phyloP scores from a whole-genome alignment of 352 stramenopile species.

The Globisporangium perplexum region DNA sequence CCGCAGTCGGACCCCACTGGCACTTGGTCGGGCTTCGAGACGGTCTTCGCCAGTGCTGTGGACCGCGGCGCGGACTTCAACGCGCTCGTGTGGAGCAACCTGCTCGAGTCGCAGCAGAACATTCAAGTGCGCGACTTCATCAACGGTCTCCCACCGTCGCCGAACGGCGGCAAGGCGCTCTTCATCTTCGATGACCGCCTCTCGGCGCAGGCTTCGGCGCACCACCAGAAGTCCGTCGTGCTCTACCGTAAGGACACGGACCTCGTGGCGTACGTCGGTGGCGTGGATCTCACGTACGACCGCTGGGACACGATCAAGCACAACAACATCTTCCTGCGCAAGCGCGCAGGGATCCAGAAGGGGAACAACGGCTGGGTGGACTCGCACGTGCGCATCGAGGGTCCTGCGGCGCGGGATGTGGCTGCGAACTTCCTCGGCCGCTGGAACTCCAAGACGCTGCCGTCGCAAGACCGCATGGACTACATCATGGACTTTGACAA shows the following conservation, averaged over 20 bases:
- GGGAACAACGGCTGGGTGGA: constrained; percentile 53
- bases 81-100: constrained; percentile 60
- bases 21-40: constrained; percentile 29
- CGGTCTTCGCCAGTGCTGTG: constrained; percentile 25
- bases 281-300: constrained; percentile 45
- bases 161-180: constrained; percentile 22
- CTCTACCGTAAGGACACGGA: constrained; percentile 2
- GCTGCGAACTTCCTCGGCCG: constrained; percentile 44
- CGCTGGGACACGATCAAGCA: constrained; percentile 58
- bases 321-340: constrained; percentile 33
- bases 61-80: constrained; percentile 33
- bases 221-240: constrained; percentile 49
- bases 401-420: constrained; percentile 41
- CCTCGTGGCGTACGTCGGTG: constrained; percentile 37
- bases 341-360: constrained; percentile 19
- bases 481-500: constrained; percentile 43
- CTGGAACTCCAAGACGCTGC: constrained; percentile 40
- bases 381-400: constrained; percentile 31
- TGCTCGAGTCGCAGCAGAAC: constrained; percentile 48
- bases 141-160: constrained; percentile 25
- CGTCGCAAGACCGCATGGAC: constrained; percentile 19
- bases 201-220: constrained; percentile 17
- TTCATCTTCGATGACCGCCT: constrained; percentile 52
- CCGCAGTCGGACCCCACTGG: constrained; percentile 21
- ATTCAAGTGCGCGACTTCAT: constrained; percentile 45